Percentiles rank a stretch among this genome's conserved stretches.
phyloP scores from a whole-genome alignment of 2,329 filamentous ascomycete genomes.

The Podosphaera aphanis region DNA sequence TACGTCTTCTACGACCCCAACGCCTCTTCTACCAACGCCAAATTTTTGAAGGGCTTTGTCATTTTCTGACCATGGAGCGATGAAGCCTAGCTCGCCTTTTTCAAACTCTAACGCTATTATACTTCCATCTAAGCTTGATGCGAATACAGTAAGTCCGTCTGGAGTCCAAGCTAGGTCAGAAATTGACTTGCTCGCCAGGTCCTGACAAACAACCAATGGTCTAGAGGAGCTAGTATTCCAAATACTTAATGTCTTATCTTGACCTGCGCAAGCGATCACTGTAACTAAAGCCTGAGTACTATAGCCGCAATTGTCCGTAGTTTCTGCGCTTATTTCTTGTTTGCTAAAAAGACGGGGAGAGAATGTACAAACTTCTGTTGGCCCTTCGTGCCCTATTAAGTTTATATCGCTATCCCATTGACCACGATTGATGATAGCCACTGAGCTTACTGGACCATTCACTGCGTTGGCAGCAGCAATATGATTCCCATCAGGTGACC shows the following conservation, averaged over 20 bases:
- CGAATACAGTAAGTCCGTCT: conserved; percentile 67
- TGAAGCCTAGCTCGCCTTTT: conserved; percentile 70
- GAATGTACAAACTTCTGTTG: conserved; percentile 92
- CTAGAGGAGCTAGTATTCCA: conserved; percentile 95
- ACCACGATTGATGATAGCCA: conserved; percentile 81
- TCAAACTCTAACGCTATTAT: conserved; percentile 68
- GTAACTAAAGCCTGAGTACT: conserved; percentile 40
- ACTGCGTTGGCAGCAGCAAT: conserved; percentile 94
- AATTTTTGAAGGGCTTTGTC: conserved; percentile 85
- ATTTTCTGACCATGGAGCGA: conserved; percentile 68
- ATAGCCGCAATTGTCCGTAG: conserved; percentile 25
- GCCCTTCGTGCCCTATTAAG: conserved; percentile 86
- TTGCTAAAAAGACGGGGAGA: conserved; percentile 71
- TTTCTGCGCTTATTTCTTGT: conserved; percentile 31
- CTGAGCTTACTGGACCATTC: conserved; percentile 89
- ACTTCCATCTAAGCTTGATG: conserved; percentile 71
- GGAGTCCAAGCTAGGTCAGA: conserved; percentile 88
- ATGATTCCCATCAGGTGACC: conserved; percentile 92
- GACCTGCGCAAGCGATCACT: conserved; percentile 87
- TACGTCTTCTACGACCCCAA: conserved; percentile 80
- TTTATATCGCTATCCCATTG: conserved; percentile 95
- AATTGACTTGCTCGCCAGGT: conserved; percentile 73
- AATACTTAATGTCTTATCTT: conserved; percentile 85
- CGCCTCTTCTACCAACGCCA: conserved; percentile 64
- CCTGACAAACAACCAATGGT: conserved; percentile 73